These are phyloP conservation scores for Penicillium capsulatum DNA, from an alignment of 2,329 filamentous ascomycete species.

Conservation along the genomic window DNA sequence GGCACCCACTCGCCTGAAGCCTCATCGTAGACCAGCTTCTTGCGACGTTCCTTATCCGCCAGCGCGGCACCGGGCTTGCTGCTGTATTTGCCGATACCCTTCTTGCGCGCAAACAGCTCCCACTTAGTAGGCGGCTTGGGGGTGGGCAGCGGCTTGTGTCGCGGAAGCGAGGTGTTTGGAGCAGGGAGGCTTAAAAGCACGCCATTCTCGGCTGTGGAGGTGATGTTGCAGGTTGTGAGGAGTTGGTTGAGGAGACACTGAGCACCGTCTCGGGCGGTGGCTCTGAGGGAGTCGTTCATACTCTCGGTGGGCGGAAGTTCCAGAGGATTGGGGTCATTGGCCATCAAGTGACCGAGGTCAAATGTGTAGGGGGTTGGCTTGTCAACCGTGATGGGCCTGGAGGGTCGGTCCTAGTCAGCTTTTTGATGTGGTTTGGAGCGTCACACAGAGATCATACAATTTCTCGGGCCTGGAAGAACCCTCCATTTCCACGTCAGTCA, in stretches of 20 bases:
- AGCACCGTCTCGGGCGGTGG: slow-evolving; percentile 79
- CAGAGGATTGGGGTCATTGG: slow-evolving; percentile 81
- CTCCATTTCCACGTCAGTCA: slow-evolving; percentile 29
- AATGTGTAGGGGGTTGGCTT: slow-evolving; percentile 90
- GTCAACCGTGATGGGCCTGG: slow-evolving; percentile 59
- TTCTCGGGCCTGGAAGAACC: slow-evolving; percentile 35
- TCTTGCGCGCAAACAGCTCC: slow-evolving; percentile 94
- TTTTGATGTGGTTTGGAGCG: slow-evolving; percentile 1
- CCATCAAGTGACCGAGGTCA: slow-evolving; percentile 82
- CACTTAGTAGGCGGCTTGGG: slow-evolving; percentile 84
- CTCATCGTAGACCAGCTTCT: slow-evolving; percentile 79
- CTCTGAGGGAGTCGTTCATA: slow-evolving; percentile 65
- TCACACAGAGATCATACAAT: slow-evolving; percentile 32
- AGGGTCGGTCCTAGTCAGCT: neutral
- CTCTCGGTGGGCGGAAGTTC: slow-evolving; percentile 47
- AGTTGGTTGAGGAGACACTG: slow-evolving; percentile 94
- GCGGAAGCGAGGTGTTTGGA: slow-evolving; percentile 67
- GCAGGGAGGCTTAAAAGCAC: slow-evolving; percentile 76
- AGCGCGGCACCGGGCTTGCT: slow-evolving; percentile 51
- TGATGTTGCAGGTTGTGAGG: slow-evolving; percentile 78
- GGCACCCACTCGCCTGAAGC: slow-evolving; percentile 81
- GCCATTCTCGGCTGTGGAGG: slow-evolving; percentile 58
- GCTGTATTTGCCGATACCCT: slow-evolving; percentile 85
- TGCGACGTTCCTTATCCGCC: slow-evolving; percentile 61
- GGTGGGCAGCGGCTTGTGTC: slow-evolving; percentile 85